Percentiles rank a stretch among this genome's conserved stretches.
phyloP scores from a whole-genome alignment of 345 rosid genomes.

The Psidium guajava region DNA sequence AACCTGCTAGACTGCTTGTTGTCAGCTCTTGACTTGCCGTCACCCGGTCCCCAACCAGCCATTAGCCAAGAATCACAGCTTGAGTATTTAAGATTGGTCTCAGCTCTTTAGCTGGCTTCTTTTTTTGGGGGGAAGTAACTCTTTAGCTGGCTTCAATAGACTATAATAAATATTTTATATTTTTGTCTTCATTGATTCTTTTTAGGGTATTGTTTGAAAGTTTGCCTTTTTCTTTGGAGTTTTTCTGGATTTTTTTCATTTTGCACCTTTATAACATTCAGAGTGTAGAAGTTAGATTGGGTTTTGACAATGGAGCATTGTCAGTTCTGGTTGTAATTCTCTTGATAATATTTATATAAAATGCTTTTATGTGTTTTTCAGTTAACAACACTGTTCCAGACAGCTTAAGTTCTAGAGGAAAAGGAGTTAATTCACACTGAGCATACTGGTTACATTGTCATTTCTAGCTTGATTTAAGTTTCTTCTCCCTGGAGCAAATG shows the following conservation, averaged over 20 bases:
- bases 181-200: not conserved
- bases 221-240: not conserved
- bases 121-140: too few species aligned
- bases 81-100: not conserved
- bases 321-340: not conserved
- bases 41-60: not conserved
- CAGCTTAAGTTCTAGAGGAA: not conserved
- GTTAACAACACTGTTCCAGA: not conserved
- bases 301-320: not conserved
- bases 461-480: not conserved
- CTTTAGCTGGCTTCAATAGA: not conserved
- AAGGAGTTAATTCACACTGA: not conserved
- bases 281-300: not conserved
- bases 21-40: not conserved
- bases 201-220: not conserved
- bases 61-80: not conserved
- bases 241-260: not conserved
- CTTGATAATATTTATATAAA: not conserved
- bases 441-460: not conserved
- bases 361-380: not conserved
- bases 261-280: not conserved
- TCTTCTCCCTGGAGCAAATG: not conserved
- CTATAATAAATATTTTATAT: not conserved
- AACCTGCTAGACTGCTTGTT: not conserved
- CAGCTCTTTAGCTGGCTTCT: not conserved